Evolutionary conservation across 495 filamentous ascomycete genomes (phyloP).

Genomic region (Penicillium robsamsonii): DNA sequence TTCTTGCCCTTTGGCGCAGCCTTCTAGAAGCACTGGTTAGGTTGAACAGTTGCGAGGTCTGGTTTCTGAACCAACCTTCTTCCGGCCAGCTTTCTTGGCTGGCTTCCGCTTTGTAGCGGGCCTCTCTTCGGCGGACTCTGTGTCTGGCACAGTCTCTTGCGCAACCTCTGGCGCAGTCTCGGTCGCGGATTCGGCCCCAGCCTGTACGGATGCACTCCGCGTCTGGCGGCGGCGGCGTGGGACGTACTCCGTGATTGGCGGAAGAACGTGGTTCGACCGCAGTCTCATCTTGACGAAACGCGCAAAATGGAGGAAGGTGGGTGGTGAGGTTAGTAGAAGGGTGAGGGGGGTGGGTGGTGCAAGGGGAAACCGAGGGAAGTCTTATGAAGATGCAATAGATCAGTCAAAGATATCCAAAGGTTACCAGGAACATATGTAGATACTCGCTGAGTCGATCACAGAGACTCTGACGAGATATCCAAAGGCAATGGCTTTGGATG

Average conservation of each 20-base stretch:
- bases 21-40: background rate
- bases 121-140: conserved; percentile 5
- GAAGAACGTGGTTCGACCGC: conserved; percentile 8
- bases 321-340: background rate
- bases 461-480: background rate
- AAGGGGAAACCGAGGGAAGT: background rate
- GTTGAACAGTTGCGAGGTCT: background rate
- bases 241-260: background rate
- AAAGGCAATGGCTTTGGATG: background rate
- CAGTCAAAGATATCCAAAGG: background rate
- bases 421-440: background rate
- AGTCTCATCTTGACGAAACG: conserved; percentile 11
- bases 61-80: background rate
- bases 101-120: background rate
- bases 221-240: conserved; percentile 23
- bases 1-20: background rate
- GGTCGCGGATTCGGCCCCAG: conserved; percentile 1
- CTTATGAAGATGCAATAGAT: background rate
- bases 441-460: conserved; percentile 1
- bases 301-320: background rate
- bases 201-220: conserved; percentile 22
- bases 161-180: background rate
- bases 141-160: too few species aligned
- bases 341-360: background rate
- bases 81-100: background rate